Evolutionary conservation across 306 rosid species (phyloP).

Genomic region (Luffa aegyptiaca): DNA sequence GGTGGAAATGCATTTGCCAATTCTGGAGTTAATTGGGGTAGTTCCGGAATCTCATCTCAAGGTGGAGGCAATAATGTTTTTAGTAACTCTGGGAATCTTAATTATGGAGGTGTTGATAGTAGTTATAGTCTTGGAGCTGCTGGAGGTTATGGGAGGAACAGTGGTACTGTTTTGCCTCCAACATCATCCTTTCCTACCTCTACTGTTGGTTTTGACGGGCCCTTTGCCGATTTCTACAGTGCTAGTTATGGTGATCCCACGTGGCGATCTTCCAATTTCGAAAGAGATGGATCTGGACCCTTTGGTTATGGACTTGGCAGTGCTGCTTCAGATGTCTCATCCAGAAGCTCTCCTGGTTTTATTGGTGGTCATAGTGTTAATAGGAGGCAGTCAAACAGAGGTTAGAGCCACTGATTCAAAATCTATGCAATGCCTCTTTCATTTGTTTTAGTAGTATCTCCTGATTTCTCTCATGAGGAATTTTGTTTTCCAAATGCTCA

Average conservation of each 20-base stretch:
- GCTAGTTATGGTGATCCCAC: conserved; percentile 68
- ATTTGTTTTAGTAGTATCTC: background rate
- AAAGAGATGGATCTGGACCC: conserved; percentile 70
- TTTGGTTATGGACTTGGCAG: conserved; percentile 79
- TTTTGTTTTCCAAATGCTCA: conserved; percentile 1
- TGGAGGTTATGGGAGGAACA: conserved; percentile 77
- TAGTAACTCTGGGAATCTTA: conserved; percentile 50
- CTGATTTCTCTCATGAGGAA: background rate
- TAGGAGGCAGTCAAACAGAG: conserved; percentile 95
- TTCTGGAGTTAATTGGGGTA: conserved; percentile 72
- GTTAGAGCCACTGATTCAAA: conserved; percentile 39
- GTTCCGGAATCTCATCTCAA: conserved; percentile 52
- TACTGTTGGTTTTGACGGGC: conserved; percentile 75
- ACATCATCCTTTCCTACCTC: conserved; percentile 62
- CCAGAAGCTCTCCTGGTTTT: conserved; percentile 73
- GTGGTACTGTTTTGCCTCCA: conserved; percentile 32
- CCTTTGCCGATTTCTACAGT: conserved; percentile 57
- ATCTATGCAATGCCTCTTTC: conserved; percentile 11
- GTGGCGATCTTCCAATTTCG: conserved; percentile 77
- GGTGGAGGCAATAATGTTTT: conserved; percentile 53
- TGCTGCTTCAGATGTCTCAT: conserved; percentile 67
- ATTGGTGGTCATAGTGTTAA: conserved; percentile 92
- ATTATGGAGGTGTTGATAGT: conserved; percentile 60
- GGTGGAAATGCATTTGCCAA: conserved; percentile 63
- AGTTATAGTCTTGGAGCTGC: conserved; percentile 54